Conservation (phyloP, 768 basidiomycete species). For the Mycena floridula region DNA sequence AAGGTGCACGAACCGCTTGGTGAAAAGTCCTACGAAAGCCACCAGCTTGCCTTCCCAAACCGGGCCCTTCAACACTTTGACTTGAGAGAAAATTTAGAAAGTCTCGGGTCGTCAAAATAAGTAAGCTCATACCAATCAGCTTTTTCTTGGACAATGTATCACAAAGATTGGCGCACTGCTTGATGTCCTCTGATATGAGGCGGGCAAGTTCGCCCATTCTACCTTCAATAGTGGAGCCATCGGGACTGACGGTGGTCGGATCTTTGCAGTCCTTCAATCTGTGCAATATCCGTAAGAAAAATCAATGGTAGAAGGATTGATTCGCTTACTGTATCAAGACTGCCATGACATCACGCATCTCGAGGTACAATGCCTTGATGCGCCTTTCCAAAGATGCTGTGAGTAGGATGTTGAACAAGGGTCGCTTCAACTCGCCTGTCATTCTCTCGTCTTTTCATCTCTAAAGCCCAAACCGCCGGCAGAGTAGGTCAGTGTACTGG, state of each 20-base stretch:
- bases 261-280: slow-evolving; percentile 16
- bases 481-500: slow-evolving; percentile 23
- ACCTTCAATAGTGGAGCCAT: slow-evolving; percentile 17
- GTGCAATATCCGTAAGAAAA: neutral
- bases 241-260: slow-evolving; percentile 1
- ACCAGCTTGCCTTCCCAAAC: slow-evolving; percentile 23
- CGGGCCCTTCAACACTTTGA: slow-evolving; percentile 24
- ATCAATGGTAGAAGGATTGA: neutral
- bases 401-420: too few relatives aligned
- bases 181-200: slow-evolving; percentile 23
- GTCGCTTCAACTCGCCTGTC: slow-evolving; percentile 31
- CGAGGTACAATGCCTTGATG: slow-evolving; percentile 23
- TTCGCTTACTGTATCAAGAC: slow-evolving; percentile 24
- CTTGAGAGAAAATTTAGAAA: slow-evolving; percentile 3
- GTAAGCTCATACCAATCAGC: slow-evolving; percentile 14
- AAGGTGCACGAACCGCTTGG: too few relatives aligned
- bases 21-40: slow-evolving; percentile 17
- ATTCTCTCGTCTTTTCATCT: slow-evolving; percentile 32
- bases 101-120: neutral
- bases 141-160: slow-evolving; percentile 28
- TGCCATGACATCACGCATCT: slow-evolving; percentile 34
- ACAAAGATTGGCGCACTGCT: slow-evolving; percentile 25
- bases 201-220: slow-evolving; percentile 19
- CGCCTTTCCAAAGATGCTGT: too few relatives aligned
- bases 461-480: slow-evolving; percentile 31